Evolutionary conservation across 495 filamentous ascomycete species (phyloP), one percentile per base, ranked within the genome.

Genomic region (Penicillium lividum): DNA sequence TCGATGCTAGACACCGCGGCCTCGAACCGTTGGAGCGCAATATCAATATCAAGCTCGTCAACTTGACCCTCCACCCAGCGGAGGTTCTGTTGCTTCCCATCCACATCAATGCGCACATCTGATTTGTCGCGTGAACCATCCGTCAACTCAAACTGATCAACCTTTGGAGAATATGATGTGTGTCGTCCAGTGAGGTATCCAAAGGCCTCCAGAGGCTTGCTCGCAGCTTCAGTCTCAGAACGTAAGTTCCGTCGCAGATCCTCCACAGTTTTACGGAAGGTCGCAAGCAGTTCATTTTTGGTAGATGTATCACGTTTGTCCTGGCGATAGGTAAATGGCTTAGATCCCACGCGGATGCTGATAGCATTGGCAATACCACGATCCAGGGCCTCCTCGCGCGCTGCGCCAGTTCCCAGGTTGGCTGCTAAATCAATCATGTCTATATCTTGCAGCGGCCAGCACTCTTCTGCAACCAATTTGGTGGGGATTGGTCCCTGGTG

Each of bases 51-150:
- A 5, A 99, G 84, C 66, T 96, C 92, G 67, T 99, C 94, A 64
- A 99, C 87, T 73, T 98, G 92, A 44, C 84, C 83, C 67, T 99
- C 94, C 0, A 98, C 92, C 90, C 90, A 97, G 22, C 94, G 89
- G 16, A 99, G 80, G 64, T 93, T 97, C 68, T 97, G 90, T 63
- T 96, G 93, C 64, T 95, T 93, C 25, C 95, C 94, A 63, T 98
- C 94, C 28, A 97, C 92, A 61, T 97, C 95, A 57, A 99, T 92
- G 36, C 95, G 80, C 72, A 97, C 83, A 47, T 84, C 84, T 0
- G 84, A 77, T 29, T 76, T 77, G 61, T 92, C 88, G 64, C 93
- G 88, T 13, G 91, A 77, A 16, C 86, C 71, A 2, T 89, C 86
- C 1, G 83, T 82, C 59, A 91, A 85, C 45, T 89, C 85, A 2